These are phyloP conservation scores for Phycomyces blakesleeanus DNA, from an alignment of 192 early-diverging fungal genomes.

Conservation along the genomic window DNA sequence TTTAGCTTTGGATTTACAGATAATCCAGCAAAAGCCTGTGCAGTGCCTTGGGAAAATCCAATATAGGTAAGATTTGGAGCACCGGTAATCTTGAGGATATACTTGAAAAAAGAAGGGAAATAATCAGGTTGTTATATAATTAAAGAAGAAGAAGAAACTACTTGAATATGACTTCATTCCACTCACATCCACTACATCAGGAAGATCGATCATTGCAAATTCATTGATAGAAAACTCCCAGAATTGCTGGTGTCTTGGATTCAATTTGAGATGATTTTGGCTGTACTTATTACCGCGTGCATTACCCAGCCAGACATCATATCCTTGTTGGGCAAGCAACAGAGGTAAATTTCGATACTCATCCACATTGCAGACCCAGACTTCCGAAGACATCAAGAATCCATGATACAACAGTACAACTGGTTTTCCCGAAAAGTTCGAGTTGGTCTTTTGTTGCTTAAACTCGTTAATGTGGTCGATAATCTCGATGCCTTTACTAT, in stretches of 20 bases:
- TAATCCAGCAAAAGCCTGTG: conserved; percentile 84
- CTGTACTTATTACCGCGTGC: conserved; percentile 93
- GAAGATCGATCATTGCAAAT: conserved; percentile 82
- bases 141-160: neutral
- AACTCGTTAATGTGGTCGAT: conserved; percentile 17
- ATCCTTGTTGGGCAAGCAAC: conserved; percentile 81
- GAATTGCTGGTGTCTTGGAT: conserved; percentile 64
- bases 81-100: conserved; percentile 81
- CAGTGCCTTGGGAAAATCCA: conserved; percentile 95
- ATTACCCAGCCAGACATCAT: conserved; percentile 97
- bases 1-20: conserved; percentile 78
- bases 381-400: conserved; percentile 89
- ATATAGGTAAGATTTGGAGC: conserved; percentile 82
- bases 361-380: conserved; percentile 86
- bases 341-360: conserved; percentile 74
- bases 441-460: neutral
- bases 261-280: conserved; percentile 71
- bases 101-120: too few relatives aligned
- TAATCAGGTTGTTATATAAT: neutral
- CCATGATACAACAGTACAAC: conserved; percentile 95
- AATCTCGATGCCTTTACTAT: conserved; percentile 18
- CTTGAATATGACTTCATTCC: neutral
- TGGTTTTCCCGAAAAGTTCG: conserved; percentile 49
- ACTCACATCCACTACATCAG: conserved; percentile 75
- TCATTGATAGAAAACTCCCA: conserved; percentile 97